These are phyloP conservation scores for Aleurites moluccanus DNA, from an alignment of 441 rosid genomes.

Conservation along the genomic window DNA sequence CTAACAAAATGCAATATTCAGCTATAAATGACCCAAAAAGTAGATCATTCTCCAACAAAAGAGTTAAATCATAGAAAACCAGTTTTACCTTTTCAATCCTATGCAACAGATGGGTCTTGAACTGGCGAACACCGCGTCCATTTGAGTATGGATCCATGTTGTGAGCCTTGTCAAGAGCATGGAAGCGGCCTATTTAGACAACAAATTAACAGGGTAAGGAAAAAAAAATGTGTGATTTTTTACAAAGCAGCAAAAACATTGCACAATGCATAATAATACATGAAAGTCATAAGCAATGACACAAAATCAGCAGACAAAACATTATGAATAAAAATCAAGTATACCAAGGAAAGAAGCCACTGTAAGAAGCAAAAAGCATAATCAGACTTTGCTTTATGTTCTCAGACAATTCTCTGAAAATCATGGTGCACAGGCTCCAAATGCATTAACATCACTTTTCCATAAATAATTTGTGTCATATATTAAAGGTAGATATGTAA, in stretches of 20 bases:
- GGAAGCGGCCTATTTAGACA: conserved; percentile 72
- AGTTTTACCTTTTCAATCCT: conserved; percentile 72
- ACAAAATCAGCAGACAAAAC: neutral
- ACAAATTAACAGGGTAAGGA: neutral
- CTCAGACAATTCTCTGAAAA: neutral
- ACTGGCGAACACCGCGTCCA: conserved; percentile 96
- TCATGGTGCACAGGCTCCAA: neutral
- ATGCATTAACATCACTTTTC: neutral
- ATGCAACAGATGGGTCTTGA: conserved; percentile 87
- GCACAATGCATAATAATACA: neutral
- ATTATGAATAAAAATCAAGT: neutral
- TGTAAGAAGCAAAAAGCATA: neutral
- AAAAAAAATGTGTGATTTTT: neutral
- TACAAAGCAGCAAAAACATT: neutral
- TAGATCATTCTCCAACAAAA: neutral
- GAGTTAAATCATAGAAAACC: neutral
- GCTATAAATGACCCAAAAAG: conserved; percentile 7
- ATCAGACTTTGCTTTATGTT: neutral
- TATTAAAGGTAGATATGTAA: neutral
- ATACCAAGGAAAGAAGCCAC: neutral
- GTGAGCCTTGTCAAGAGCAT: conserved; percentile 91
- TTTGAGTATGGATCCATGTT: conserved; percentile 60
- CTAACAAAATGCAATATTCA: neutral
- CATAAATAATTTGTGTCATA: neutral
- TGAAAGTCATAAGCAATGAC: conserved; percentile 3